Evolutionary conservation across 768 basidiomycete genomes (phyloP).

Genomic region (Trametes cubensis): DNA sequence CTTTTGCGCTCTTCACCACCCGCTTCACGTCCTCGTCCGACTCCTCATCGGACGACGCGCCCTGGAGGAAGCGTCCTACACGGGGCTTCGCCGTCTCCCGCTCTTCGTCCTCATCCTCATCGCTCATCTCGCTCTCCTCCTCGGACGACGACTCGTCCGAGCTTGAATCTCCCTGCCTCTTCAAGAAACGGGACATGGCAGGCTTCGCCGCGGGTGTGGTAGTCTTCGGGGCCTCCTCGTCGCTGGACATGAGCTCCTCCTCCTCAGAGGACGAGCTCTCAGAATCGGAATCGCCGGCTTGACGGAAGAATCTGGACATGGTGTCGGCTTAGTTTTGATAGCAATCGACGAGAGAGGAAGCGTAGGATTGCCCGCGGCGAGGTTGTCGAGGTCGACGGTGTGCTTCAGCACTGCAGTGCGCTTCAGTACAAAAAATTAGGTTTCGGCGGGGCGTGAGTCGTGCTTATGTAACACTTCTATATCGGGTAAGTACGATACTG

Average conservation of each 20-base stretch:
- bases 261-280: conserved; percentile 70
- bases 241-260: conserved; percentile 74
- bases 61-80: conserved; percentile 42
- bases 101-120: conserved; percentile 44
- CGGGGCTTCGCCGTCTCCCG: conserved; percentile 44
- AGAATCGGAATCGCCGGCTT: conserved; percentile 81
- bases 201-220: conserved; percentile 50
- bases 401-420: not conserved
- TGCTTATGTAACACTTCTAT: conserved; percentile 10
- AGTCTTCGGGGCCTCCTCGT: conserved; percentile 64
- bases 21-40: conserved; percentile 73
- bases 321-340: conserved; percentile 17
- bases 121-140: conserved; percentile 53
- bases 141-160: conserved; percentile 55
- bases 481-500: not conserved
- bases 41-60: conserved; percentile 53
- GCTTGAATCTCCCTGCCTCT: conserved; percentile 59
- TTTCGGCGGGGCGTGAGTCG: conserved; percentile 17
- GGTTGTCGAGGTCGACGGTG: conserved; percentile 17
- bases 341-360: conserved; percentile 5
- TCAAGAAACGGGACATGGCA: conserved; percentile 80
- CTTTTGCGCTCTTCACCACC: conserved; percentile 83
- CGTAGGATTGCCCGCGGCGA: conserved; percentile 15
- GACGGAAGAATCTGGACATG: conserved; percentile 91
- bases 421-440: conserved; percentile 20